Percentiles rank a stretch among this genome's conserved stretches.
Conservation (phyloP, 768 basidiomycete genomes). For the Lentinula sp. region DNA sequence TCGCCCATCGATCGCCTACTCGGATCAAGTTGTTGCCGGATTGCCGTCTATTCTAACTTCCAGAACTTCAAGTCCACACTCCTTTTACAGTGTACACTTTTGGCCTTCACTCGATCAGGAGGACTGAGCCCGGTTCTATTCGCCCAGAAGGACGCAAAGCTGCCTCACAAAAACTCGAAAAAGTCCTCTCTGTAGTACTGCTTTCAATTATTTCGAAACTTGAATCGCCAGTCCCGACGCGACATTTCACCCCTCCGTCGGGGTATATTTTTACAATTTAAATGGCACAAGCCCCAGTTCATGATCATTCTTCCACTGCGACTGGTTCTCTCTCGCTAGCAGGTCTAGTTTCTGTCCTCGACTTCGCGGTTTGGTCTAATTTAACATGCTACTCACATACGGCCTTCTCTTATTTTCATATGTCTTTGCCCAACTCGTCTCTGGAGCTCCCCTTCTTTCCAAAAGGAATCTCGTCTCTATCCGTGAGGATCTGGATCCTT, state of each 20-base stretch:
- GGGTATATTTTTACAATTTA: background rate
- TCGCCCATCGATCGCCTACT: too few relatives aligned
- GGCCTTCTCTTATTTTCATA: background rate
- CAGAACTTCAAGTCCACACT: too few relatives aligned
- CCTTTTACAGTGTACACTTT: too few relatives aligned
- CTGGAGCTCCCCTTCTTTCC: background rate
- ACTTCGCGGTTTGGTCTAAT: background rate
- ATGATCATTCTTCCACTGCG: background rate
- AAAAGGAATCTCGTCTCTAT: background rate
- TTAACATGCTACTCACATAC: background rate
- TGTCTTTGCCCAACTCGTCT: background rate
- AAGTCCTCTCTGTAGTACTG: too few relatives aligned
- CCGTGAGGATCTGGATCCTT: background rate
- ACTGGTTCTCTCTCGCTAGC: constrained; percentile 1
- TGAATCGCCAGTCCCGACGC: too few relatives aligned
- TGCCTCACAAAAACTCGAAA: too few relatives aligned
- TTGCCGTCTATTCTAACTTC: too few relatives aligned
- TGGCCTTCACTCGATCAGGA: too few relatives aligned
- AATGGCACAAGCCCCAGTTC: background rate
- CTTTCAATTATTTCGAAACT: too few relatives aligned
- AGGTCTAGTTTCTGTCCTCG: background rate
- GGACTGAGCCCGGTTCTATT: too few relatives aligned
- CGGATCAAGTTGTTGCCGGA: too few relatives aligned
- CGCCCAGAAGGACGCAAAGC: too few relatives aligned
- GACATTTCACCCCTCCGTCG: background rate